Evolutionary conservation across 148 eudicot species (phyloP), one percentile per base, ranked within the genome.

Genomic region (Talinum fruticosum): DNA sequence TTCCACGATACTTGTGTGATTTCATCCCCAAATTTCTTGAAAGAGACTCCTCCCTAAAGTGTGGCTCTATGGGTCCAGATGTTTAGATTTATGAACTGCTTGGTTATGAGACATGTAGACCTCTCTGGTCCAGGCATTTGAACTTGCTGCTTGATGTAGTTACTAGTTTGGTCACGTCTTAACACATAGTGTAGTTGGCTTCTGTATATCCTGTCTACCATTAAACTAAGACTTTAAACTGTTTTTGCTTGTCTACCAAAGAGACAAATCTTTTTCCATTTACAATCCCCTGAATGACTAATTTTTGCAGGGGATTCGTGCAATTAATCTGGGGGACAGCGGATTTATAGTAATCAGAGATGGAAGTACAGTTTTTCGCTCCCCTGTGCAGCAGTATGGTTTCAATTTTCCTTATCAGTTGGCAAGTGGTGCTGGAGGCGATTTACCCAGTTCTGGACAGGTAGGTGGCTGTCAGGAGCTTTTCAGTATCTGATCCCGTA

Each of bases 241-340:
- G 16, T 10, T 26, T 5, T 10, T n/a, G 14, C 32, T 26, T 57
- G n/a, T 57, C 29, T 0, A 7, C 5, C 64, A 23, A 57, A 23
- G 64, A 57, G 26, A 23, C 64, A 57, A 57, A 24, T 59, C 23
- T 24, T 10, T 62, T 26, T 10, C 10, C 15, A 29, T 38, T 36
- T 18, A 64, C 53, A 8, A 34, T 13, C 32, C 45, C 6, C 47
- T 49, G 8, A 74, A 26, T 65, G 12, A 81, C 30, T 29, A 30
- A 32, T 84, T 79, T 79, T 29, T 44, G 73, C 88, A 92, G 97
- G 91, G 85, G 75, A 82, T 96, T 74, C 89, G 89, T 82, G 99
- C 99, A 13, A 88, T 96, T 67, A 96, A 96, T 86, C 90, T 96
- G 53, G 97, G 99, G 44, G 99, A 96, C 79, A 96, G 99, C 74